These are phyloP conservation scores for Coniochaeta prunicola DNA, from an alignment of 2,329 filamentous ascomycete species.

Conservation along the genomic window DNA sequence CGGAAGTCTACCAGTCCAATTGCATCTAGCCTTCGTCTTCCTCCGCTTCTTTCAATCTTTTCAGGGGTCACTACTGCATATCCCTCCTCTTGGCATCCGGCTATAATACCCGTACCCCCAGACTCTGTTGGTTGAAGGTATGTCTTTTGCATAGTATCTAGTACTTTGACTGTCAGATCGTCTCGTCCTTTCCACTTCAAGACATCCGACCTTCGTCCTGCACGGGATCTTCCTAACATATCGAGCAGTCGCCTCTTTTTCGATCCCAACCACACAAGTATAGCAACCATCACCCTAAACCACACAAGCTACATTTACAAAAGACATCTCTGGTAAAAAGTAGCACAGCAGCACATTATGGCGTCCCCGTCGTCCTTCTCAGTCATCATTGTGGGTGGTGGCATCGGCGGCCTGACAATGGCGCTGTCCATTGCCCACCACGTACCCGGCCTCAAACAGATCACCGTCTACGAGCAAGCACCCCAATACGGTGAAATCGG, in stretches of 20 bases:
- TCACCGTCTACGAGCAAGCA: slow-evolving; percentile 27
- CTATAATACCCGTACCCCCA: not conserved
- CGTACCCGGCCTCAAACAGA: slow-evolving; percentile 15
- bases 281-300: not conserved
- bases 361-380: not conserved
- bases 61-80: not conserved
- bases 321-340: not conserved
- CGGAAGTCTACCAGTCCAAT: not conserved
- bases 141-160: too few relatives aligned
- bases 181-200: too few relatives aligned
- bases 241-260: not conserved
- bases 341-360: not conserved
- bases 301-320: not conserved
- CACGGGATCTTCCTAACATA: not conserved
- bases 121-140: not conserved
- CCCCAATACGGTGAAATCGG: slow-evolving; percentile 25
- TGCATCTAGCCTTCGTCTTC: not conserved
- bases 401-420: slow-evolving; percentile 28
- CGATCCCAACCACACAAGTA: not conserved
- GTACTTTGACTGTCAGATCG: too few relatives aligned
- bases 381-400: slow-evolving; percentile 30
- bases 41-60: not conserved
- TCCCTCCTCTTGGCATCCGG: not conserved
- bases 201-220: too few relatives aligned
- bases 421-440: slow-evolving; percentile 25